Conservation (phyloP, 2,329 filamentous ascomycete species). For the Thelonectria blattea region DNA sequence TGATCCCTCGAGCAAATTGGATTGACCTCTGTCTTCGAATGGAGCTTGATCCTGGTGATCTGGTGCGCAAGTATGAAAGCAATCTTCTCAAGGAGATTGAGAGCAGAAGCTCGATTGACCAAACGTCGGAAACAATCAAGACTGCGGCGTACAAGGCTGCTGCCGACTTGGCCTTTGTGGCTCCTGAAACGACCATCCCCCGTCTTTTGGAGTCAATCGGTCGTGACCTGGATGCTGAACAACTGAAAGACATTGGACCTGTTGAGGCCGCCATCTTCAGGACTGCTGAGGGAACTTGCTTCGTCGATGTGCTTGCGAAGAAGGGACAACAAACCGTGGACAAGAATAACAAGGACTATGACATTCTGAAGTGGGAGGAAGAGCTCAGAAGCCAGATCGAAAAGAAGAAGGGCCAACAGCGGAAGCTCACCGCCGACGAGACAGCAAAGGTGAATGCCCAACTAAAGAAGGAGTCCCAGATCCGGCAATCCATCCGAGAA, state of each 20-base stretch:
- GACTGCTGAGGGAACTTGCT: conserved; percentile 85
- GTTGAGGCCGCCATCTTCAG: conserved; percentile 93
- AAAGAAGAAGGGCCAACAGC: conserved; percentile 89
- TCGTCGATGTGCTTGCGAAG: conserved; percentile 88
- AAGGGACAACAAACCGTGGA: conserved; percentile 74
- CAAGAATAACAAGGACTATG: conserved; percentile 94
- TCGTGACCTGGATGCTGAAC: conserved; percentile 72
- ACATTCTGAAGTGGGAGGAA: conserved; percentile 96
- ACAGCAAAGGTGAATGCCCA: conserved; percentile 90
- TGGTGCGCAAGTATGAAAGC: conserved; percentile 70
- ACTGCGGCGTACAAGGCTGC: conserved; percentile 82
- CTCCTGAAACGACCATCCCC: conserved; percentile 80
- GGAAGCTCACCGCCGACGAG: conserved; percentile 90
- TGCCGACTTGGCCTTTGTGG: conserved; percentile 91
- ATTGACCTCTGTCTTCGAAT: conserved; percentile 85
- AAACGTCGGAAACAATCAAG: conserved; percentile 58
- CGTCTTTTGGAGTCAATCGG: conserved; percentile 76
- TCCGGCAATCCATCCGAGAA: conserved; percentile 73
- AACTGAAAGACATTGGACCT: conserved; percentile 76
- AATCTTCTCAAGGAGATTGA: conserved; percentile 72
- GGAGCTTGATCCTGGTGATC: conserved; percentile 79
- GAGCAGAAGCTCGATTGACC: conserved; percentile 52
- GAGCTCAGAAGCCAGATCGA: conserved; percentile 86
- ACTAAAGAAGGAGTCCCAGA: conserved; percentile 81
- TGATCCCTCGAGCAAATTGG: conserved; percentile 83